phyloP scores from a whole-genome alignment of 1,284 basidiomycete species.

The Termitomyces sp. region DNA sequence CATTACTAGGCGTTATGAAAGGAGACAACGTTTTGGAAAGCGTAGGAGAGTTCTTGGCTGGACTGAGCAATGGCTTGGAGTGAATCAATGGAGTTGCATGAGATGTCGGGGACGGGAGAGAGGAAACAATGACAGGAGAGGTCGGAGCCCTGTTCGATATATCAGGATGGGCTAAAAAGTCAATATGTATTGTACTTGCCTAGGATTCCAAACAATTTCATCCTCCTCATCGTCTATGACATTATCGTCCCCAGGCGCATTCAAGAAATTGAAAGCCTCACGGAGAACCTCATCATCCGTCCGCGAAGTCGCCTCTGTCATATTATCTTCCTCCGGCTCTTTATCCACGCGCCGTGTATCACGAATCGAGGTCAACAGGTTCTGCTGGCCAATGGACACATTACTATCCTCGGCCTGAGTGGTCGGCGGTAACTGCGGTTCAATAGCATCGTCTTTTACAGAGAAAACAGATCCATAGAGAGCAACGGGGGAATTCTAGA shows the following conservation, averaged over 20 bases:
- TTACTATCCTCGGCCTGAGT: constrained; percentile 12
- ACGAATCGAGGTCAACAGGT: constrained; percentile 22
- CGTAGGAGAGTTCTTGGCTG: constrained; percentile 26
- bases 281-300: constrained; percentile 81
- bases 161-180: constrained; percentile 9
- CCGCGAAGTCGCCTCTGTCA: constrained; percentile 58
- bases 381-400: constrained; percentile 19
- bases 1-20: constrained; percentile 16
- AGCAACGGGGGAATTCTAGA: constrained; percentile 39
- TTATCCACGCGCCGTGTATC: constrained; percentile 14
- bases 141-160: constrained; percentile 25
- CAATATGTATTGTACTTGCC: constrained; percentile 29
- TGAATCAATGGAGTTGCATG: constrained; percentile 25
- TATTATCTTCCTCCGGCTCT: constrained; percentile 58
- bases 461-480: constrained; percentile 29
- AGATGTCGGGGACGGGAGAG: constrained; percentile 25
- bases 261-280: constrained; percentile 61
- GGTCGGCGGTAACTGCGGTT: constrained; percentile 20
- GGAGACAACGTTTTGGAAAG: constrained; percentile 21
- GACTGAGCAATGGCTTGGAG: constrained; percentile 25
- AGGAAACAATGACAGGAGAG: constrained; percentile 29
- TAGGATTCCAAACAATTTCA: constrained; percentile 63
- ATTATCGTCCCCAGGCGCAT: constrained; percentile 43
- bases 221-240: constrained; percentile 45
- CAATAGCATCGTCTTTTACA: constrained; percentile 27